These are phyloP conservation scores for Xerocomellus intermedius DNA, from an alignment of 768 basidiomycete species.

Conservation along the genomic window DNA sequence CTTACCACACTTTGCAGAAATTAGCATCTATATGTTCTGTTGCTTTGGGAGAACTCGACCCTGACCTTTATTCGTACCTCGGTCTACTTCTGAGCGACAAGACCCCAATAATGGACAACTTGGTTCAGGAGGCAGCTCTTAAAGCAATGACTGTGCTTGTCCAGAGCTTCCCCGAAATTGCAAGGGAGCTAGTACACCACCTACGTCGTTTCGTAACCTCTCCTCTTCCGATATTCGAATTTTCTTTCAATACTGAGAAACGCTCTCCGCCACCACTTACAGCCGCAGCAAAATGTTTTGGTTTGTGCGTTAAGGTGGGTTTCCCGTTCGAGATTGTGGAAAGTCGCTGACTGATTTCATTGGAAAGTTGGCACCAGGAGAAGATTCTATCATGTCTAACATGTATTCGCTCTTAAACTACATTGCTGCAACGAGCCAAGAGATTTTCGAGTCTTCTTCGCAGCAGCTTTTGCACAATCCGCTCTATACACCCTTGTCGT, in stretches of 20 bases:
- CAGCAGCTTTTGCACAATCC: conserved; percentile 43
- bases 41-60: conserved; percentile 65
- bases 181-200: conserved; percentile 68
- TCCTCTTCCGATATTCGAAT: conserved; percentile 85
- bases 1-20: conserved; percentile 52
- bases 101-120: conserved; percentile 76
- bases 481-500: conserved; percentile 32
- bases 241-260: conserved; percentile 71
- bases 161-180: conserved; percentile 82
- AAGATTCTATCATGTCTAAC: conserved; percentile 89
- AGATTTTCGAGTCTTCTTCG: conserved; percentile 55
- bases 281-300: conserved; percentile 88
- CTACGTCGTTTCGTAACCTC: conserved; percentile 87
- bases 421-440: conserved; percentile 81
- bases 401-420: conserved; percentile 96
- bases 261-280: conserved; percentile 75
- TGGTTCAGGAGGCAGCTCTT: conserved; percentile 87
- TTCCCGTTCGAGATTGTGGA: background rate
- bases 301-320: conserved; percentile 78
- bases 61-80: conserved; percentile 65
- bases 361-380: conserved; percentile 72
- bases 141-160: conserved; percentile 84
- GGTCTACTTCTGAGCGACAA: conserved; percentile 76
- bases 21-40: conserved; percentile 79
- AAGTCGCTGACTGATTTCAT: conserved; percentile 5